Evolutionary conservation across 805 yeast genomes (phyloP), one percentile per base, ranked within the genome.

Genomic region (Hanseniaspora lindneri): DNA sequence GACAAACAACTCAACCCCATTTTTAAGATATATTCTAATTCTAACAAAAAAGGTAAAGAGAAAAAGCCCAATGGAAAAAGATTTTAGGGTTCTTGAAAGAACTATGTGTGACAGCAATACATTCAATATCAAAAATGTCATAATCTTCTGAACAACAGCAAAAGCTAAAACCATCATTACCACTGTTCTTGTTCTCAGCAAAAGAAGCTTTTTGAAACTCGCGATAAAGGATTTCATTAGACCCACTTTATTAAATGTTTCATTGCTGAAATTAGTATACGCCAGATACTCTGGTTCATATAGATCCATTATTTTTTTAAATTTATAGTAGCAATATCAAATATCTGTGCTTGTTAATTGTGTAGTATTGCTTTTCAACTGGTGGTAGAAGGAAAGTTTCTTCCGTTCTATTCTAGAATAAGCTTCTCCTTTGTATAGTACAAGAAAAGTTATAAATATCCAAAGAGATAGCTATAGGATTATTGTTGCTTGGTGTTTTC

Each of bases 81-180:
- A 41, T 41, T 29, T 25, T 9, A 48, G 17, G 17, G 30, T 36
- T 10, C 25, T 41, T n/a, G 20, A n/a, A 4, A 21, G 9, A 6
- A 46, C 16, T 14, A 33, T 24, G 13, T 28, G 36, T 19, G 47
- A 19, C 9, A 41, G 25, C 8, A 41, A 8, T 2, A 48, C 28
- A 23, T 41, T 37, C 11, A 48, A 27, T n/a, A 48, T 3, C 6
- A 48, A 11, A 10, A 36, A 17, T 4, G 51, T 28, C n/a, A 41
- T 23, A 23, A 41, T 24, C 32, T 41, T 48, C 19, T 48, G 51
- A 10, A 37, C 1, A 30, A 48, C 19, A 14, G 30, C 19, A 23
- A 35, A 41, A 4, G 20, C 14, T 14, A 36, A 4, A 1, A 29
- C 9, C 3, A 41, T 17, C 9, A 40, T 13, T 2, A 46, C 27